phyloP scores from a whole-genome alignment of 176 grass and related monocot species.

The Cymbopogon citratus region DNA sequence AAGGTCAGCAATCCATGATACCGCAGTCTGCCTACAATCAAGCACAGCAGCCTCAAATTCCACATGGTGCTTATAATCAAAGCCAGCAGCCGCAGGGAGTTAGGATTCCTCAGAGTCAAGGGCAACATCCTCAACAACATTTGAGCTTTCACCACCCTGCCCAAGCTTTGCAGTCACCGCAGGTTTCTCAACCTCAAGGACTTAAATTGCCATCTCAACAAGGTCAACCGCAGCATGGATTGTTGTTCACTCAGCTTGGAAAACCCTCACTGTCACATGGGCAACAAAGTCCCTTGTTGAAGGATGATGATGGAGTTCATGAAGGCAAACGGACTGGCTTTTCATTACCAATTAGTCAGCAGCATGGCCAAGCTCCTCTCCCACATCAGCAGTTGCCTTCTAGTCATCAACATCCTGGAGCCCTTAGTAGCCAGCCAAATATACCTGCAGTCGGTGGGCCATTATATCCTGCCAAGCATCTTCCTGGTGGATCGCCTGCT shows the following conservation, averaged over 20 bases:
- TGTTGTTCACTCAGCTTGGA: conserved; percentile 36
- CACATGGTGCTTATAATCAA: conserved; percentile 11
- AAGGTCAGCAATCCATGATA: conserved; percentile 27
- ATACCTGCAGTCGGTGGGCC: conserved; percentile 30
- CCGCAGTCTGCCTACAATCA: conserved; percentile 29
- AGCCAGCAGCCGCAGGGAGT: conserved; percentile 41
- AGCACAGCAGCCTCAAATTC: conserved; percentile 25
- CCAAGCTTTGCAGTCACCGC: conserved; percentile 24
- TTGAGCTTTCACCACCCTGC: conserved; percentile 34
- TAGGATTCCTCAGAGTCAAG: conserved; percentile 40
- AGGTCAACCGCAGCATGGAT: conserved; percentile 36
- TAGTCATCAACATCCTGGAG: conserved; percentile 45
- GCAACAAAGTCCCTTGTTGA: conserved; percentile 32
- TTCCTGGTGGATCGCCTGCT: conserved; percentile 42
- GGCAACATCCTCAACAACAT: conserved; percentile 45
- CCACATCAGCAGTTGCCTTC: conserved; percentile 35
- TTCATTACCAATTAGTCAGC: conserved; percentile 47
- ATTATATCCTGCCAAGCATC: conserved; percentile 37
- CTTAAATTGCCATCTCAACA: conserved; percentile 41
- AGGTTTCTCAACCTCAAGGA: conserved; percentile 42
- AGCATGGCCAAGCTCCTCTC: conserved; percentile 31
- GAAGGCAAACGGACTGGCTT: conserved; percentile 48
- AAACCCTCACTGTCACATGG: conserved; percentile 42
- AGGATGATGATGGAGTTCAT: conserved; percentile 34
- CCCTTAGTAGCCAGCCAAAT: conserved; percentile 30